These are phyloP conservation scores for Anaeromyces robustus DNA, from an alignment of 192 early-diverging fungal genomes.

Conservation along the genomic window DNA sequence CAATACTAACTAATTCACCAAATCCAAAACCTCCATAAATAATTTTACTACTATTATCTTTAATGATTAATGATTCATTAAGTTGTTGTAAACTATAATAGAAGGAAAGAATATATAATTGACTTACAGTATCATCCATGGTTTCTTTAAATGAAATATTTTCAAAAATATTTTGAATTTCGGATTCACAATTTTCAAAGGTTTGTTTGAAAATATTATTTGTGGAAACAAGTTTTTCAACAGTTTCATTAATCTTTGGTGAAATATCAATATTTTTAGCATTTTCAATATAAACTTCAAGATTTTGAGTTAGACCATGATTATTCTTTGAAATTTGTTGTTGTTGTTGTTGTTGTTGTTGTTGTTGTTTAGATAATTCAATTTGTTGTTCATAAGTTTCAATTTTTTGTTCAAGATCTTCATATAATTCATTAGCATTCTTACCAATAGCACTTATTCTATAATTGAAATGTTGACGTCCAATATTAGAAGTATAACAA, in stretches of 20 bases:
- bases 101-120: background rate
- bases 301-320: background rate
- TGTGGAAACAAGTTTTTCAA: background rate
- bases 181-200: background rate
- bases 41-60: background rate
- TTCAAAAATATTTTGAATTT: background rate
- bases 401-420: background rate
- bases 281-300: background rate
- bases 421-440: background rate
- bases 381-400: background rate
- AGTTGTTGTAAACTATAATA: background rate
- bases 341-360: background rate
- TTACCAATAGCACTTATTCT: conserved; percentile 5
- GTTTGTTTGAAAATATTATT: background rate
- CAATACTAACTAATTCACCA: background rate
- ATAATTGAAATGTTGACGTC: background rate
- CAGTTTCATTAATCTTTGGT: background rate
- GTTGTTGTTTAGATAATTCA: too few species aligned
- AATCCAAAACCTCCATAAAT: background rate
- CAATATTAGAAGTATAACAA: background rate
- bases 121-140: background rate
- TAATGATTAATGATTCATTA: background rate
- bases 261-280: background rate
- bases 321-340: background rate
- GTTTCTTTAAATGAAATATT: background rate